These are phyloP conservation scores for Sinapis alba DNA, from an alignment of 441 rosid species.

Conservation along the genomic window DNA sequence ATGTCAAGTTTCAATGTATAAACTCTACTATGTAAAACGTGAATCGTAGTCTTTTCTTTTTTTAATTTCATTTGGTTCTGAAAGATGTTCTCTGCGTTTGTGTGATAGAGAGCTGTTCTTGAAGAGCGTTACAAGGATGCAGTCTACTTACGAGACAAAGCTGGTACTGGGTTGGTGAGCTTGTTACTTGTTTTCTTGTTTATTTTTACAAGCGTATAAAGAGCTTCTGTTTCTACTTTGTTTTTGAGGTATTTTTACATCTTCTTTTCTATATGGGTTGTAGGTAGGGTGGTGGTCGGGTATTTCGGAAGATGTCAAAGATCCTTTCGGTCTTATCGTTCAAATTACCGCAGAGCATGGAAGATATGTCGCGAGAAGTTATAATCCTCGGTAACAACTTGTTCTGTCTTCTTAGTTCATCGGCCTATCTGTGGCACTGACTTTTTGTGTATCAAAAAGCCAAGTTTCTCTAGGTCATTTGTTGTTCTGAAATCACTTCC, in stretches of 20 bases:
- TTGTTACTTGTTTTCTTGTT: not conserved
- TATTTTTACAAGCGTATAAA: not conserved
- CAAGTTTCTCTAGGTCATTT: not conserved
- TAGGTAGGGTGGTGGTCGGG: constrained; percentile 99
- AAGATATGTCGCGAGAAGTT: constrained; percentile 92
- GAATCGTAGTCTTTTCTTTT: not conserved
- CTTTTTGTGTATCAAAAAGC: constrained; percentile 4
- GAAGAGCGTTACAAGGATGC: constrained; percentile 75
- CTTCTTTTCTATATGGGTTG: constrained; percentile 35
- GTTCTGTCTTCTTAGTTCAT: constrained; percentile 9
- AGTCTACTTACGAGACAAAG: constrained; percentile 62
- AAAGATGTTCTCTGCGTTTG: constrained; percentile 22
- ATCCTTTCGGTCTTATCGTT: constrained; percentile 88
- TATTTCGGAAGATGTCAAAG: constrained; percentile 68
- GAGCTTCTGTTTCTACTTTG: not conserved
- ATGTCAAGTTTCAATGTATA: constrained; percentile 68
- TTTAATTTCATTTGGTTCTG: not conserved
- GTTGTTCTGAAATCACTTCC: constrained; percentile 8
- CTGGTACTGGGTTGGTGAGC: constrained; percentile 81
- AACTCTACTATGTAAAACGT: not conserved
- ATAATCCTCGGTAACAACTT: constrained; percentile 70
- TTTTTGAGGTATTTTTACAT: not conserved
- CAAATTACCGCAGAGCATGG: constrained; percentile 96
- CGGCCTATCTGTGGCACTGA: constrained; percentile 15
- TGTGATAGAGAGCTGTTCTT: constrained; percentile 55